Base-by-base conservation (phyloP, 1,284 basidiomycete genomes). In the Malassezia psittaci region DNA sequence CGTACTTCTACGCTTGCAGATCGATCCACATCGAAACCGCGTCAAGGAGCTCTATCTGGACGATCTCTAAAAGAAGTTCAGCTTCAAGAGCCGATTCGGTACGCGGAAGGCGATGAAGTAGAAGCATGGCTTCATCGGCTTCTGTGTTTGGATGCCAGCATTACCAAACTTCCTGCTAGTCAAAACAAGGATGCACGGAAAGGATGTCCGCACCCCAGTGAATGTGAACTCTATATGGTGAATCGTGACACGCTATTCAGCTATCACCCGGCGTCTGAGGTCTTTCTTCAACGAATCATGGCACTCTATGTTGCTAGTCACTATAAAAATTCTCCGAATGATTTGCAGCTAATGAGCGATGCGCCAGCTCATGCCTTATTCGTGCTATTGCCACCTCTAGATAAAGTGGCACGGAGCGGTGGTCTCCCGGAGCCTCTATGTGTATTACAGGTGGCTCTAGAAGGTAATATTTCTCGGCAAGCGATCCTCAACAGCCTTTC, bases 321-420 rank as follows among this genome's bases (percentile, higher is more conserved):
- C 76, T 99, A 99, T 80, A 99, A 99, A 77, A 99, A 98, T 77
- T 88, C 91, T 72, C 94, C 94, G 18, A 98, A 99, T 75, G 94
- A 98, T 74, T 79, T 99, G 41, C 93, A 98, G 75, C 82, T 99
- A 52, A 83, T 98, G 76, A 89, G 87, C 8, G 94, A 98, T 70
- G 94, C 94, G 0, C 94, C 94, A 0, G 90, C 90, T 0, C 93
- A 98, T 71, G 88, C 93, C 66, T 82, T 98, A 11, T 99, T 96
- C 65, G 94, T 99, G 2, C 82, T 99, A 0, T 79, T 98, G 0
- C 90, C 91, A 0, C 94, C 70, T 6, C 43, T 45, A 13, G 18
- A 33, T 10, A 54, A 62, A 51, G 57, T 58, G 10, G 57, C 49
- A 24, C 49, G 48, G 18, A 52, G 60, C 19, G 62, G 62, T 19